A percentile compares a stretch with the other conserved stretches of the same genome.
These are phyloP conservation scores for Xylaria sp. DNA, from an alignment of 2,329 filamentous ascomycete genomes.

Conservation along the genomic window DNA sequence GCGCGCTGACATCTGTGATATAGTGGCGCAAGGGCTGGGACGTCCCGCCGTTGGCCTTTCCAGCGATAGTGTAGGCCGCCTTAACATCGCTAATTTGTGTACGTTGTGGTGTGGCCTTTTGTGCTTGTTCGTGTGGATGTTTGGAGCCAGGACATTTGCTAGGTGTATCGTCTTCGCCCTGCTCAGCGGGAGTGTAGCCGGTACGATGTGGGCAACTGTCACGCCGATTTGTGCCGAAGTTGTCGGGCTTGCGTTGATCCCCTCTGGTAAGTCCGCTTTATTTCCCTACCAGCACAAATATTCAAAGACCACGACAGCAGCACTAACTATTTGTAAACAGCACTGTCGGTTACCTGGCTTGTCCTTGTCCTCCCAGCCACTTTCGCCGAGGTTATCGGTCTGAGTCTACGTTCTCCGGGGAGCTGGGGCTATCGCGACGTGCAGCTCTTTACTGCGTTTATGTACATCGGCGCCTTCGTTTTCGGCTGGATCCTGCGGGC, in stretches of 20 bases:
- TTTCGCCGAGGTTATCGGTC: slow-evolving; percentile 72
- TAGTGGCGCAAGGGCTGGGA: slow-evolving; percentile 72
- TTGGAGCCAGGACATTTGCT: slow-evolving; percentile 70
- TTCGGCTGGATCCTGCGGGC: slow-evolving; percentile 58
- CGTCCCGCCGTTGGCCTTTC: slow-evolving; percentile 78
- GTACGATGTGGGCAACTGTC: slow-evolving; percentile 77
- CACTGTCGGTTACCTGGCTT: slow-evolving; percentile 77
- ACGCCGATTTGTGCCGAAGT: slow-evolving; percentile 79
- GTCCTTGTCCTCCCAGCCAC: slow-evolving; percentile 76
- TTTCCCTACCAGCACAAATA: background rate
- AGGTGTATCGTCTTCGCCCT: slow-evolving; percentile 78
- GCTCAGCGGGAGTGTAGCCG: slow-evolving; percentile 73
- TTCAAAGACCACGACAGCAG: background rate
- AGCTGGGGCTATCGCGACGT: slow-evolving; percentile 61
- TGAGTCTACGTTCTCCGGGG: slow-evolving; percentile 62
- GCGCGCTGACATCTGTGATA: slow-evolving; percentile 2
- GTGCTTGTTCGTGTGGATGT: slow-evolving; percentile 78
- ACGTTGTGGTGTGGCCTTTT: slow-evolving; percentile 74
- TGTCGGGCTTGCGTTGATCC: slow-evolving; percentile 74
- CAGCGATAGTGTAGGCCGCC: slow-evolving; percentile 74
- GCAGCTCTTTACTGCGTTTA: slow-evolving; percentile 69
- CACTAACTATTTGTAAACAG: slow-evolving; percentile 45
- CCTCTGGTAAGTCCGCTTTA: slow-evolving; percentile 61
- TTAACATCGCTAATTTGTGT: slow-evolving; percentile 76
- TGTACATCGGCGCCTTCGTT: slow-evolving; percentile 67